Evolutionary conservation across 2,329 filamentous ascomycete species (phyloP), one percentile per base, ranked within the genome.

Genomic region (Sclerotinia sclerotiorum): DNA sequence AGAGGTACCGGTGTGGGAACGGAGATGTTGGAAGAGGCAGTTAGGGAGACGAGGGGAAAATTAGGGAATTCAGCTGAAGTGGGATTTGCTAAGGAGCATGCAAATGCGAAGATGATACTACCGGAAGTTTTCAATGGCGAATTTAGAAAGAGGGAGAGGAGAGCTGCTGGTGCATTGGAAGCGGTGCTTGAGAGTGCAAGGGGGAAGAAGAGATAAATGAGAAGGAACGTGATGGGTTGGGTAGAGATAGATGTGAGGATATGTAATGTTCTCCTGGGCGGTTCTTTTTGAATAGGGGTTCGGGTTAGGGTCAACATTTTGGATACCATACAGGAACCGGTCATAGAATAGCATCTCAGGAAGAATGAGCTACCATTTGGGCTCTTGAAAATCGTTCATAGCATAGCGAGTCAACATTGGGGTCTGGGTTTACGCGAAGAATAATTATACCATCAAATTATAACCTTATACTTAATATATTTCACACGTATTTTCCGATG

Each of bases 61-160:
- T 90, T 90, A 69, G 91, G 91, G 54, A 85, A 85, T 69, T 88
- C 87, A 46, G 87, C 86, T 2, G 83, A 87, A 69, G 82, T 94
- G 64, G 87, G 88, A 2, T 96, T 97, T 78, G 91, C 90, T 8
- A 81, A 84, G 65, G 87, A 91, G 72, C 93, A 97, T 81, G 92
- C 91, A 56, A 93, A 94, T 84, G 87, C 88, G 71, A 79, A 80
- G 69, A 84, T 85, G 77, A 77, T 92, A 3, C 78, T 93, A 64
- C 88, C 88, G 19, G 80, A 81, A 69, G 78, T 87, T 39, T 91
- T 91, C 75, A 90, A 90, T 75, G 80, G 81, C 1, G 79, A 79
- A 0, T 88, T 93, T 75, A 81, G 87, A 69, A 82, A 80, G 77
- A 80, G 82, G 62, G 90, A 92, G 79, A 79, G 81, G 64, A 82